Conservation (phyloP, 2,329 filamentous ascomycete species). For the Penicillium sp. region DNA sequence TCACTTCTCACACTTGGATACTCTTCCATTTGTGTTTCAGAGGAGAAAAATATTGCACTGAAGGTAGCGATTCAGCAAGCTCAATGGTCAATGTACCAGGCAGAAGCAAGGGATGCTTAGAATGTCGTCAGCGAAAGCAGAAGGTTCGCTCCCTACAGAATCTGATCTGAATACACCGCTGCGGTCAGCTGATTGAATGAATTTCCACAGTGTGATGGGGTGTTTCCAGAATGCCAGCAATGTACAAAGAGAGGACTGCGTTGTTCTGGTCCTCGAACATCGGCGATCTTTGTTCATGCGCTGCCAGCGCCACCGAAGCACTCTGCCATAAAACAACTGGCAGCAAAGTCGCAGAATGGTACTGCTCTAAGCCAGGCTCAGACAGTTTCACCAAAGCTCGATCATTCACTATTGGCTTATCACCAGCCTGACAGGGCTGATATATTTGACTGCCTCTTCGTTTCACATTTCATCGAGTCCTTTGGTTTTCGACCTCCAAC, state of each 20-base stretch:
- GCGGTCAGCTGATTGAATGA: neutral
- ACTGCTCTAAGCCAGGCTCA: neutral
- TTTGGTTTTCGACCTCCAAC: conserved; percentile 6
- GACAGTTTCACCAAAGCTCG: neutral
- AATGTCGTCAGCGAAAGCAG: conserved; percentile 8
- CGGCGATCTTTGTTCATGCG: conserved; percentile 10
- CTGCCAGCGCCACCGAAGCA: neutral
- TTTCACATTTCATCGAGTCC: conserved; percentile 14
- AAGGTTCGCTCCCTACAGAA: conserved; percentile 1
- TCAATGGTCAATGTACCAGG: conserved; percentile 12
- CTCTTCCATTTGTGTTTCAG: neutral
- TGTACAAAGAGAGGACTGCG: conserved; percentile 1
- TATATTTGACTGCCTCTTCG: conserved; percentile 11
- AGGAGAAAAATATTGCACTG: neutral
- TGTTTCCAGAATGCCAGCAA: conserved; percentile 3
- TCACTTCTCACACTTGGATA: neutral
- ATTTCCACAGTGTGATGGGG: conserved; percentile 6
- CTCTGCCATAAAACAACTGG: neutral
- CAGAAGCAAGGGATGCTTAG: conserved; percentile 10
- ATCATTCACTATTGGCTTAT: neutral
- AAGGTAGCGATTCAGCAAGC: neutral
- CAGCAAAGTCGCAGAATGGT: neutral
- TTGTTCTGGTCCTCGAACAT: conserved; percentile 9
- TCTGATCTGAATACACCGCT: neutral
- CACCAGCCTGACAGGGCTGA: conserved; percentile 3